Conservation (phyloP, 371 early-diverging fungal genomes). For the Nematocida homosporus region DNA sequence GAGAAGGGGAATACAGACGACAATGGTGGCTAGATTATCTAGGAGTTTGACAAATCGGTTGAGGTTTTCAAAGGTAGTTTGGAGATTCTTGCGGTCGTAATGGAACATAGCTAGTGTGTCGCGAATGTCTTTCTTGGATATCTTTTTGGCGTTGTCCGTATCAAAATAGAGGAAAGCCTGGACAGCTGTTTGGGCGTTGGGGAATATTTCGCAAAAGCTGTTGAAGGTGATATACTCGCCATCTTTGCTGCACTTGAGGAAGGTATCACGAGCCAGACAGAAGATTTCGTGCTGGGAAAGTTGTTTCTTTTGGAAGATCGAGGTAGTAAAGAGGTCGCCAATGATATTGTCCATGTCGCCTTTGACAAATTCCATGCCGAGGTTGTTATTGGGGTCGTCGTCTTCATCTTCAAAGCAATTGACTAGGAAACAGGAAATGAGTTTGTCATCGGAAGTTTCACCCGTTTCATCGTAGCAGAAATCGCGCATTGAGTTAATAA, state of each 20-base stretch:
- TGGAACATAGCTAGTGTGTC: constrained; percentile 65
- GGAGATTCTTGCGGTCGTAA: constrained; percentile 64
- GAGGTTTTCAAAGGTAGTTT: constrained; percentile 56
- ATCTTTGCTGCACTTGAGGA: constrained; percentile 56
- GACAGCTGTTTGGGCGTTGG: constrained; percentile 60
- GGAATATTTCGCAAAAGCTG: constrained; percentile 65
- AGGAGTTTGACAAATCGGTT: constrained; percentile 61
- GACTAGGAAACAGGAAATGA: constrained; percentile 1
- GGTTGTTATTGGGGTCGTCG: background rate
- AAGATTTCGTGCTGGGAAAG: constrained; percentile 59
- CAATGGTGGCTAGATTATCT: constrained; percentile 43
- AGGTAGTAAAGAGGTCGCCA: constrained; percentile 58
- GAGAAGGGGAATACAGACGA: constrained; percentile 52
- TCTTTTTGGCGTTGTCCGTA: constrained; percentile 39
- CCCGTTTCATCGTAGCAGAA: constrained; percentile 62
- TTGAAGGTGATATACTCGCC: constrained; percentile 56
- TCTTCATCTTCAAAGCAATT: background rate
- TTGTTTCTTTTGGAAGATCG: constrained; percentile 33
- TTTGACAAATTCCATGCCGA: constrained; percentile 10
- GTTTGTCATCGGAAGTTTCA: constrained; percentile 33
- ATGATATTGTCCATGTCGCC: constrained; percentile 47
- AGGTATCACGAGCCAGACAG: constrained; percentile 65
- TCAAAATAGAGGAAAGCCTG: constrained; percentile 67
- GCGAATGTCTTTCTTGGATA: constrained; percentile 66
- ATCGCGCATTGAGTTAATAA: constrained; percentile 61